Evolutionary conservation across 192 early-diverging fungal species (phyloP), one percentile per base, ranked within the genome.

Genomic region (Glomus cerebriforme): DNA sequence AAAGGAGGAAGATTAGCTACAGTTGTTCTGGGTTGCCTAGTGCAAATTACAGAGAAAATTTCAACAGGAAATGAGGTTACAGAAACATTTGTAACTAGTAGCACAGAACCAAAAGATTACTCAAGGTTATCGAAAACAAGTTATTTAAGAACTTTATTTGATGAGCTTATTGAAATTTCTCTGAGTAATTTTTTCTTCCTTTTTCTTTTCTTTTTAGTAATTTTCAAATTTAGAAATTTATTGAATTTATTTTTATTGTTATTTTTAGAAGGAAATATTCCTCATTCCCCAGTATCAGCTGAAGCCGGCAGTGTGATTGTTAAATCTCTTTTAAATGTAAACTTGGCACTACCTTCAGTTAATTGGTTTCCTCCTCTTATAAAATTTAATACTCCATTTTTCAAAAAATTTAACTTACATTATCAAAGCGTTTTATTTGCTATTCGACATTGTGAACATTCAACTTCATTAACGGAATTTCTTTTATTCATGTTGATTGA

Each of bases 321-420:
- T 63, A 67, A 63, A 7, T 31, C 64, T 27, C 58, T 78, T 47
- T 63, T 64, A 7, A 22, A 29, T 31, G n/a, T 67, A 22, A 78
- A 66, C 26, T 19, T 80, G 9, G 83, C 84, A 3, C 70, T 90
- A 19, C 87, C 89, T 19, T 81, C 87, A 22, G 87, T 90, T 8
- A 88, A 90, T 45, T 90, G 89, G 89, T 90, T 85, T 63, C 74
- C 82, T 5, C 43, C 86, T 22, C 49, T 88, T 32, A 78, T 64
- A 7, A 79, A 81, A 26, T n/a, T 87, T 19, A 29, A 68, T 2
- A 60, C 77, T 9, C 85, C 82, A 0, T 15, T 59, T 8, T 43
- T 27, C 35, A 37, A 32, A 43, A 78, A 47, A 54, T 47, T 29
- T 49, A 19, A 74, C 35, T 31, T 85, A 62, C 49, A 80, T 26